These are phyloP conservation scores for Zygnema circumcarinatum DNA, from an alignment of 139 green algal genomes.

Conservation along the genomic window DNA sequence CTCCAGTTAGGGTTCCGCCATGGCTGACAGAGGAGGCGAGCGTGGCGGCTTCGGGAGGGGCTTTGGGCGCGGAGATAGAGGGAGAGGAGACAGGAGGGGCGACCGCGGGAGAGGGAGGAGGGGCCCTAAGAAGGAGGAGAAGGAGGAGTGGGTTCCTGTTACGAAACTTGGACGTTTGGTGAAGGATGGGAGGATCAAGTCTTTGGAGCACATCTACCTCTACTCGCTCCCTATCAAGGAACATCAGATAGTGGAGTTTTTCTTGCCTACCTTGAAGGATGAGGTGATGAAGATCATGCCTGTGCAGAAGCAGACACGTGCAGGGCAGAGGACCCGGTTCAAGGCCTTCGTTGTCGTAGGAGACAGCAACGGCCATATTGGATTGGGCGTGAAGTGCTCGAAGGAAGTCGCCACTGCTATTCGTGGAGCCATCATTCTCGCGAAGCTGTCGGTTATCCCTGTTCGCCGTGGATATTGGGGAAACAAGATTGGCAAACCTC, in stretches of 20 bases:
- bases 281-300: constrained; percentile 99
- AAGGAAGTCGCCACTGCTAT: constrained; percentile 99
- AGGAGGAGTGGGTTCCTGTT: constrained; percentile 79
- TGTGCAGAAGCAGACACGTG: constrained; percentile 99
- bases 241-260: constrained; percentile 73
- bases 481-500: constrained; percentile 78
- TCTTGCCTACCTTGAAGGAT: constrained; percentile 64
- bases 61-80: constrained; percentile 82
- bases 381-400: constrained; percentile 98
- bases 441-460: constrained; percentile 95
- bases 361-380: constrained; percentile 97
- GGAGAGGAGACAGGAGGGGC: constrained; percentile 86
- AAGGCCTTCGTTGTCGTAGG: constrained; percentile 99
- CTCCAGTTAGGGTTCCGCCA: too few relatives aligned
- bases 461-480: constrained; percentile 98
- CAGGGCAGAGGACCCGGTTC: constrained; percentile 98
- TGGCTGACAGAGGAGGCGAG: constrained; percentile 9
- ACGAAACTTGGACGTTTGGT: constrained; percentile 99
- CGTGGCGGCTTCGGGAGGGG: constrained; percentile 89
- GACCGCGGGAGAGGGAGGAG: background rate
- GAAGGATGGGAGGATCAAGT: constrained; percentile 99
- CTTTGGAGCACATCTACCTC: constrained; percentile 98
- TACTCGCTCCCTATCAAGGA: constrained; percentile 98
- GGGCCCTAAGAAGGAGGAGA: constrained; percentile 66
- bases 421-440: constrained; percentile 95